Conservation (phyloP, 2,329 filamentous ascomycete genomes). For the Fusarium chlamydosporum region DNA sequence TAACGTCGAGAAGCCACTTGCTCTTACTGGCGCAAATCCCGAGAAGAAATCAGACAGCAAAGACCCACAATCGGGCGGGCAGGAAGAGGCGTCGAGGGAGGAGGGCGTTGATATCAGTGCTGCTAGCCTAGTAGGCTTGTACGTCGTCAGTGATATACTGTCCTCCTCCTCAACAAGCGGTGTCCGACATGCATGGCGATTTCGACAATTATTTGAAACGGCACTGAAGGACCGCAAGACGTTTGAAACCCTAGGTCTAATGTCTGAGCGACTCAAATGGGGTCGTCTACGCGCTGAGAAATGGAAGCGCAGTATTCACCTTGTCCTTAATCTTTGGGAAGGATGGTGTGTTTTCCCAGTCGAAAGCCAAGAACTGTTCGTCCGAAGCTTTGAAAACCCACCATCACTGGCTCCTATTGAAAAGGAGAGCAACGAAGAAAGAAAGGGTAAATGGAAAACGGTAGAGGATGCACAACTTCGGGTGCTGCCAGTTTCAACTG, state of each 20-base stretch:
- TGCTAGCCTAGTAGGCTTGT: conserved; percentile 84
- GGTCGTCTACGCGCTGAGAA: conserved; percentile 86
- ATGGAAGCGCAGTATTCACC: conserved; percentile 82
- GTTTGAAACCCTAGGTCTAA: conserved; percentile 81
- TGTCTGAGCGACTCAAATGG: conserved; percentile 81
- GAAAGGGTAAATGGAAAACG: conserved; percentile 64
- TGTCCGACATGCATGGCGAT: conserved; percentile 88
- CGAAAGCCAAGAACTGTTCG: conserved; percentile 79
- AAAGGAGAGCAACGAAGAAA: conserved; percentile 49
- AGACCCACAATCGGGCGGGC: conserved; percentile 47
- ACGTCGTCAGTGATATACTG: conserved; percentile 82
- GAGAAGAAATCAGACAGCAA: conserved; percentile 60
- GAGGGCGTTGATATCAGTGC: conserved; percentile 74
- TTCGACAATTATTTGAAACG: conserved; percentile 82
- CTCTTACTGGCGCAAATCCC: conserved; percentile 78
- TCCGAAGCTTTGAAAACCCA: conserved; percentile 78
- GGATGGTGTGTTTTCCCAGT: conserved; percentile 80
- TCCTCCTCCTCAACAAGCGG: conserved; percentile 82
- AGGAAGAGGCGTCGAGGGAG: conserved; percentile 58
- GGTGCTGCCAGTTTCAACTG: conserved; percentile 44
- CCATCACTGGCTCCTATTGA: conserved; percentile 60
- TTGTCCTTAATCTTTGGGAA: conserved; percentile 79
- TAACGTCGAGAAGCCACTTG: conserved; percentile 84
- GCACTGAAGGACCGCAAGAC: conserved; percentile 76
- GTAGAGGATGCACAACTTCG: conserved; percentile 57